phyloP scores from a whole-genome alignment of 371 early-diverging fungal genomes.

The Vairimorpha necatrix region DNA sequence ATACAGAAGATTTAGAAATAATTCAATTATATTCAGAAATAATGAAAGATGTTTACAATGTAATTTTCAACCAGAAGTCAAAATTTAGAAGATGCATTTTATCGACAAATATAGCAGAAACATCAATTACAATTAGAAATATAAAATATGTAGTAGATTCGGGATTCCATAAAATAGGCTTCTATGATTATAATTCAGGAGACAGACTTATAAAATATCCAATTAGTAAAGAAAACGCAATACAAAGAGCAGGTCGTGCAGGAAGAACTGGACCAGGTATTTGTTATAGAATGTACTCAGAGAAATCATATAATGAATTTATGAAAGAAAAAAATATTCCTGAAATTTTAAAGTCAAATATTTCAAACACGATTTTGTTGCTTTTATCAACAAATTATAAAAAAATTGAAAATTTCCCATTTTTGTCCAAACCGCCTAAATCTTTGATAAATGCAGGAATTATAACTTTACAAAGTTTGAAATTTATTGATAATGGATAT shows the following conservation, averaged over 20 bases:
- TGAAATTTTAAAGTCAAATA: slow-evolving; percentile 45
- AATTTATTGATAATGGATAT: slow-evolving; percentile 39
- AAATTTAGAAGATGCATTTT: slow-evolving; percentile 54
- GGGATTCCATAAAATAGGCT: slow-evolving; percentile 78
- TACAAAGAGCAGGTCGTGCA: slow-evolving; percentile 55
- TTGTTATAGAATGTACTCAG: slow-evolving; percentile 55
- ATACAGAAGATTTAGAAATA: neutral
- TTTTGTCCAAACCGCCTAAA: slow-evolving; percentile 41
- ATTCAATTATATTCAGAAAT: slow-evolving; percentile 56
- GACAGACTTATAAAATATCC: slow-evolving; percentile 16
- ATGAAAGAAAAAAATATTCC: slow-evolving; percentile 32
- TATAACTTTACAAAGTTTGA: slow-evolving; percentile 40
- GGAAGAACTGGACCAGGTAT: slow-evolving; percentile 49
- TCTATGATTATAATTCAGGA: slow-evolving; percentile 77
- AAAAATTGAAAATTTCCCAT: slow-evolving; percentile 51
- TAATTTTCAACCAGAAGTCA: slow-evolving; percentile 18
- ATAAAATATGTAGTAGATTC: slow-evolving; percentile 58
- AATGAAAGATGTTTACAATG: slow-evolving; percentile 57
- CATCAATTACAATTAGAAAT: slow-evolving; percentile 56
- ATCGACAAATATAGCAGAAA: slow-evolving; percentile 59
- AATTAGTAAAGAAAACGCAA: slow-evolving; percentile 47
- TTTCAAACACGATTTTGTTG: slow-evolving; percentile 42
- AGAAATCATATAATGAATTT: slow-evolving; percentile 37
- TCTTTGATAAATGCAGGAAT: slow-evolving; percentile 41
- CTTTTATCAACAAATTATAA: slow-evolving; percentile 42